Percentiles rank a stretch among this genome's conserved stretches.
Conservation (phyloP, 768 basidiomycete species). For the Hygrocybe punicea region DNA sequence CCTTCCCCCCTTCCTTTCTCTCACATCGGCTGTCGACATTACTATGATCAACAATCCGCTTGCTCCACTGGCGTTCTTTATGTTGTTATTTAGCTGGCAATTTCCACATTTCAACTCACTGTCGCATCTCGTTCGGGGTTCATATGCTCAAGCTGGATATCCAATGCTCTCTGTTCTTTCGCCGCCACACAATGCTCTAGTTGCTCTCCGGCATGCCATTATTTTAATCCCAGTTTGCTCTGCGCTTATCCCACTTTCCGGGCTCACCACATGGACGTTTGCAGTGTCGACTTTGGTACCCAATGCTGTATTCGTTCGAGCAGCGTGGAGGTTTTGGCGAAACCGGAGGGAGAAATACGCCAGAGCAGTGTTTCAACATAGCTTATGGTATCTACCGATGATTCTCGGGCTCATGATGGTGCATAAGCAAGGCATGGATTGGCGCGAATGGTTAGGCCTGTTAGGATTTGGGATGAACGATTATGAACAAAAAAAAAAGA, state of each 20-base stretch:
- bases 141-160: slow-evolving; percentile 92
- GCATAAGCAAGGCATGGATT: slow-evolving; percentile 84
- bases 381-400: slow-evolving; percentile 87
- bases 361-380: slow-evolving; percentile 69
- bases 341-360: slow-evolving; percentile 74
- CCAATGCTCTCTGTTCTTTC: slow-evolving; percentile 84
- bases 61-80: slow-evolving; percentile 74
- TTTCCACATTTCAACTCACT: slow-evolving; percentile 97
- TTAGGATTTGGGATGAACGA: slow-evolving; percentile 34
- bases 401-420: slow-evolving; percentile 91
- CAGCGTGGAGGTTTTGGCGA: slow-evolving; percentile 75
- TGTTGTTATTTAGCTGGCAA: slow-evolving; percentile 93
- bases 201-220: slow-evolving; percentile 77
- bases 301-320: slow-evolving; percentile 63
- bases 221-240: slow-evolving; percentile 77
- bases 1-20: slow-evolving; percentile 57
- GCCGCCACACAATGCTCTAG: slow-evolving; percentile 76
- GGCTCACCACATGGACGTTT: slow-evolving; percentile 90
- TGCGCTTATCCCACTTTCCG: slow-evolving; percentile 79
- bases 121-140: slow-evolving; percentile 79
- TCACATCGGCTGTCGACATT: slow-evolving; percentile 38
- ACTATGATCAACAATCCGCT: slow-evolving; percentile 76
- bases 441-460: slow-evolving; percentile 64
- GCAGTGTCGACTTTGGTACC: slow-evolving; percentile 73
- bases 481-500: too few species aligned